phyloP scores from a whole-genome alignment of 164 flowering plant genomes.

The Annona cherimola region DNA sequence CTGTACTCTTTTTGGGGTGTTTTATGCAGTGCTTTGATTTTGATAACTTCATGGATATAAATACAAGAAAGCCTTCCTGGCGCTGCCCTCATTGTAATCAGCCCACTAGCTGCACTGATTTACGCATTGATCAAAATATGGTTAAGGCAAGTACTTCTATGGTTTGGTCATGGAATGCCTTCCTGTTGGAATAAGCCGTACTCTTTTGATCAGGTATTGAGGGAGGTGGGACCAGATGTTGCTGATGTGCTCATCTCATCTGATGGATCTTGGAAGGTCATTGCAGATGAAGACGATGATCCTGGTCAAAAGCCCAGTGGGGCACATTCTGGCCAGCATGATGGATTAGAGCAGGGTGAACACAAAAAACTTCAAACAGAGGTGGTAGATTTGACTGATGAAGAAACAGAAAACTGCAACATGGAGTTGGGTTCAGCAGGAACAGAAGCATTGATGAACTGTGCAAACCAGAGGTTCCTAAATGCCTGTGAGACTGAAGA shows the following conservation, averaged over 20 bases:
- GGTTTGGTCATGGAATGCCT: no score
- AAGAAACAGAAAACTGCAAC: conserved; percentile 23
- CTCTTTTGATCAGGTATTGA: conserved; percentile 42
- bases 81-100: conserved; percentile 92
- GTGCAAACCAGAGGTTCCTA: not conserved
- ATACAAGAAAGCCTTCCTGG: conserved; percentile 74
- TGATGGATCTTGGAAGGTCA: conserved; percentile 75
- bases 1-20: not conserved
- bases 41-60: conserved; percentile 57
- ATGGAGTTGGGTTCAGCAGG: conserved; percentile 16
- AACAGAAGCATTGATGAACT: not conserved
- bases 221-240: conserved; percentile 55
- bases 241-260: conserved; percentile 52
- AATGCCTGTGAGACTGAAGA: conserved; percentile 35
- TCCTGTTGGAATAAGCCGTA: not conserved
- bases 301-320: conserved; percentile 18
- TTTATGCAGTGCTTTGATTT: conserved; percentile 71
- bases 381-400: conserved; percentile 53
- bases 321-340: conserved; percentile 14
- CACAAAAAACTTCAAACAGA: conserved; percentile 3
- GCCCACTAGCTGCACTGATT: conserved; percentile 49
- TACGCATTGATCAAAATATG: conserved; percentile 66
- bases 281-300: conserved; percentile 27
- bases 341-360: conserved; percentile 19
- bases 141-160: conserved; percentile 46